phyloP scores from a whole-genome alignment of 352 stramenopile species.

The Pelagophyceae sp. region DNA sequence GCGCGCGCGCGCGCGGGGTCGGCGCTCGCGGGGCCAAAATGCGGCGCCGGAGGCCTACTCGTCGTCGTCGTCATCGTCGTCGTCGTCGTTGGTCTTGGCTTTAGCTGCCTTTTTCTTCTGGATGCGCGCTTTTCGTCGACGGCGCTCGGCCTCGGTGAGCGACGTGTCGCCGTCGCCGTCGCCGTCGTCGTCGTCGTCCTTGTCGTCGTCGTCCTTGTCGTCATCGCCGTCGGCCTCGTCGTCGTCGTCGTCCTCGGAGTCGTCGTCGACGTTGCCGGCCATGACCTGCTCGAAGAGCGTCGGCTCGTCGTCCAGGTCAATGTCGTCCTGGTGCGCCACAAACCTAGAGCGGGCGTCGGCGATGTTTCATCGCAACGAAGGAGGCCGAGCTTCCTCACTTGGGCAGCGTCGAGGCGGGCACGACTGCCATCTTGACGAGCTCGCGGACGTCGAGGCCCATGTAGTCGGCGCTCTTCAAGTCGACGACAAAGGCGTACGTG shows the following conservation, averaged over 20 bases:
- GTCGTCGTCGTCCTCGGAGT: constrained; percentile 54
- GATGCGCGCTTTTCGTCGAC: constrained; percentile 12
- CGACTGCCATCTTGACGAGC: constrained; percentile 82
- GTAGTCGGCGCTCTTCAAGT: constrained; percentile 95
- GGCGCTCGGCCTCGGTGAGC: constrained; percentile 8
- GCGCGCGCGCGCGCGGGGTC: no score
- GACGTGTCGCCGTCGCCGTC: background rate
- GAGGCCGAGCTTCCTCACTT: no score
- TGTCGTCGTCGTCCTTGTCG: constrained; percentile 39
- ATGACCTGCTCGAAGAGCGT: constrained; percentile 97
- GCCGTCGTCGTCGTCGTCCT: constrained; percentile 3
- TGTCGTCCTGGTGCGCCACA: constrained; percentile 90
- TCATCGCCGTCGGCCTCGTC: constrained; percentile 42
- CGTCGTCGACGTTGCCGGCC: constrained; percentile 61
- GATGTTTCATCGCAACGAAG: no score
- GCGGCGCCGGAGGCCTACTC: no score
- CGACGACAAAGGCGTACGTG: constrained; percentile 91
- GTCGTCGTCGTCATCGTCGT: background rate
- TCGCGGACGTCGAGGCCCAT: constrained; percentile 86
- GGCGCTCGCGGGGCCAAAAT: no score
- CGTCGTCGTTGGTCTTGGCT: background rate
- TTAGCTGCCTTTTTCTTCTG: background rate
- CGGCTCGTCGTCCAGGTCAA: constrained; percentile 97
- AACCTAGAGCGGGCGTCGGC: no score
- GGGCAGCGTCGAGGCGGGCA: constrained; percentile 77